A percentile compares a stretch with the other conserved stretches of the same genome.
phyloP scores from a whole-genome alignment of 2,329 filamentous ascomycete species.

The Ophiostoma montium region DNA sequence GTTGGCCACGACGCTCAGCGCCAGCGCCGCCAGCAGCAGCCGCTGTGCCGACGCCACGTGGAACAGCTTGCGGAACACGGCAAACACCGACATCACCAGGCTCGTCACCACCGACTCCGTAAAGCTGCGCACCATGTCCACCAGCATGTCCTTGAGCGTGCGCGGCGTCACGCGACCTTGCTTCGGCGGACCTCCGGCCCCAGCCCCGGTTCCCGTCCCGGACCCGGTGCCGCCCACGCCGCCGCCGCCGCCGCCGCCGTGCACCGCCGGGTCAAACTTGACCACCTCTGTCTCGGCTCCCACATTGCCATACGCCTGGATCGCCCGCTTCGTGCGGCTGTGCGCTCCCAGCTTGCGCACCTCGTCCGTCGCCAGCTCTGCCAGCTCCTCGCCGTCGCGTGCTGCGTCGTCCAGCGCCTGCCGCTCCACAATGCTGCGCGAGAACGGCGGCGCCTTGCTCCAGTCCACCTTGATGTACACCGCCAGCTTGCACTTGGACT shows the following conservation, averaged over 20 bases:
- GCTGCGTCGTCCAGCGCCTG: conserved; percentile 64
- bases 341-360: conserved; percentile 60
- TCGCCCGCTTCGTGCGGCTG: conserved; percentile 61
- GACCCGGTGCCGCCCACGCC: no score
- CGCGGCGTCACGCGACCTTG: conserved; percentile 26
- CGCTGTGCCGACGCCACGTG: conserved; percentile 58
- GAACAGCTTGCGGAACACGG: conserved; percentile 49
- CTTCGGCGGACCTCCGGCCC: no score
- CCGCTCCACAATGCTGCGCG: conserved; percentile 45
- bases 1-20: conserved; percentile 58
- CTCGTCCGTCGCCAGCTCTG: conserved; percentile 64
- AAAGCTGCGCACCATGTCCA: conserved; percentile 60
- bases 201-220: no score
- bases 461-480: conserved; percentile 83
- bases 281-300: conserved; percentile 54
- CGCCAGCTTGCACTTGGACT: conserved; percentile 82
- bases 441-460: conserved; percentile 49
- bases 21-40: conserved; percentile 55
- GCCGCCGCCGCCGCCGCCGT: conserved; percentile 26
- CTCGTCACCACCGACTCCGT: conserved; percentile 61
- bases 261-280: conserved; percentile 38
- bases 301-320: conserved; percentile 65
- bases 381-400: conserved; percentile 59
- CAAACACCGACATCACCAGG: conserved; percentile 64
- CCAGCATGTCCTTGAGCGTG: conserved; percentile 53